Evolutionary conservation across 169 alveolate genomes (phyloP), one percentile per base, ranked within the genome.

Genomic region (Plasmodium gallinaceum): DNA sequence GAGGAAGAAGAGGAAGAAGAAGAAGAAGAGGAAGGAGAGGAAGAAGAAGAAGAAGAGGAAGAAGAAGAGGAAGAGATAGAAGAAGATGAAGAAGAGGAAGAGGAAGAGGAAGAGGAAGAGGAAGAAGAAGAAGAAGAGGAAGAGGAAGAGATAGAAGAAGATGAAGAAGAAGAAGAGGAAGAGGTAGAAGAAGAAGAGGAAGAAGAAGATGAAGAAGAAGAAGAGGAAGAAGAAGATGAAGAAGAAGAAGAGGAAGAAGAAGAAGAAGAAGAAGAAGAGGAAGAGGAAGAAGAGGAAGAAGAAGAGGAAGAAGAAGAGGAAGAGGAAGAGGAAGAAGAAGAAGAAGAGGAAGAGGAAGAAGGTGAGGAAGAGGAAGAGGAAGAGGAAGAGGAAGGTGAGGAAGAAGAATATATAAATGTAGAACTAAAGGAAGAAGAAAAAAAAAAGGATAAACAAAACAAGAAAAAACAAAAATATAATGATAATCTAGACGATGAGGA

Each of bases 1-100:
- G 58, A 74, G 51, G 37, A 75, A 32, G 71, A 75, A n/a, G 16
- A 14, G 6, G 26, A 52, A 71, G 66, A 26, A 51, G 26, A 51
- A 6, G 24, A 62, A 32, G 46, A 62, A 14, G 26, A 26, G 48
- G 9, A 62, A 18, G 52, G 7, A 32, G 51, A 72, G 18, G 66
- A 51, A 48, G 39, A 10, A 52, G 43, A 51, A 39, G n/a, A 37
- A 32, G 52, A 61, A 51, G n/a, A 26, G 2, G 22, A 52, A 51
- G 66, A 45, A 16, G 24, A 12, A 57, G 16, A 4, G 8, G 24
- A 57, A 57, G 4, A 5, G 12, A 42, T 14, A 57, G 45, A 5
- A 42, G 43, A 60, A 22, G 68, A 2, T 16, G 18, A 58, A 58
- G 18, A 16, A 9, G 68, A 16, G 14, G 39, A 58, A 58, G 37